These are phyloP conservation scores for Monosporozyma unispora DNA, from an alignment of 805 yeast genomes.

Conservation along the genomic window DNA sequence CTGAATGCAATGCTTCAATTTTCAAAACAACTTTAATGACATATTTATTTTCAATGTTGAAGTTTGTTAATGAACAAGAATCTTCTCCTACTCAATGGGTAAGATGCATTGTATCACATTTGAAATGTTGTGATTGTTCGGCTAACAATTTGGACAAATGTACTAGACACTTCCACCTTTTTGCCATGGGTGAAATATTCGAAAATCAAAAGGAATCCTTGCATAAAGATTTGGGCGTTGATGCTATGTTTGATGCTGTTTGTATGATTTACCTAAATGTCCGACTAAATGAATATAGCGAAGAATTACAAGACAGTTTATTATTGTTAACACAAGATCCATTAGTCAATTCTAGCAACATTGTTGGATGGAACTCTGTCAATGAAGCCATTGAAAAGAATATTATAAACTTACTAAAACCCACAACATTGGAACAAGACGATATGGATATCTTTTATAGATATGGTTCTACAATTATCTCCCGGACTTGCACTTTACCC, in stretches of 20 bases:
- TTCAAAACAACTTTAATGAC: conserved; percentile 2
- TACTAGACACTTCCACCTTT: too few species aligned
- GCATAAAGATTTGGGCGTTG: background rate
- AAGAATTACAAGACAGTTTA: background rate
- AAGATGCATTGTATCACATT: background rate
- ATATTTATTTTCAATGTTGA: background rate
- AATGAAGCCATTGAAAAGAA: background rate
- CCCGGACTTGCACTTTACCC: too few species aligned
- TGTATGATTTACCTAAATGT: background rate
- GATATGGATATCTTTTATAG: background rate
- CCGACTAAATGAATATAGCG: background rate
- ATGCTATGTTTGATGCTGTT: conserved; percentile 1
- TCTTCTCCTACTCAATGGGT: background rate
- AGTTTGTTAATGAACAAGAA: background rate
- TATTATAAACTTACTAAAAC: background rate
- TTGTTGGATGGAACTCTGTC: background rate
- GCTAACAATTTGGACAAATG: too few species aligned
- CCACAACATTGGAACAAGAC: background rate
- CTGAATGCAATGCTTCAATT: conserved; percentile 43
- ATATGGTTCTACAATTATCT: background rate
- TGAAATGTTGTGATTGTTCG: conserved; percentile 1
- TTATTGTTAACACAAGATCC: too few species aligned
- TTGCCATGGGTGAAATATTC: background rate
- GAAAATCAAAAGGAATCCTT: background rate
- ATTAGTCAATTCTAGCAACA: too few species aligned